Evolutionary conservation across 805 yeast genomes (phyloP).

Genomic region (Cyberlindnera maritima): DNA sequence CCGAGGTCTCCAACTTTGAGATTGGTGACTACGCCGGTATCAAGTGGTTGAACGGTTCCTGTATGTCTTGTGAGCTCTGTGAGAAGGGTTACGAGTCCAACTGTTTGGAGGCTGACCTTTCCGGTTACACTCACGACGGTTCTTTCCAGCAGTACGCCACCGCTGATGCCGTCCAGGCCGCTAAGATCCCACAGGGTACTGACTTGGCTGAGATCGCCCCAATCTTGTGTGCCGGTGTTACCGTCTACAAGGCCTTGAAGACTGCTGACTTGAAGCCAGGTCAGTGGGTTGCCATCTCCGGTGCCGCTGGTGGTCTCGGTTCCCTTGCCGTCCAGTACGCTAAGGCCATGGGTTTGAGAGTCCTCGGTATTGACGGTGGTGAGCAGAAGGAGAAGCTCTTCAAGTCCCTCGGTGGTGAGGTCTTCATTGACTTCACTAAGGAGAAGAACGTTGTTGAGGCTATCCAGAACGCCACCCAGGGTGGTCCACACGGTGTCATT

Average conservation of each 20-base stretch:
- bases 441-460: constrained; percentile 54
- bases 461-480: constrained; percentile 55
- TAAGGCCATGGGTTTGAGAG: constrained; percentile 72
- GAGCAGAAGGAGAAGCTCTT: constrained; percentile 55
- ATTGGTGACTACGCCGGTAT: constrained; percentile 81
- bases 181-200: constrained; percentile 67
- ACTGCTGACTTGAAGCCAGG: constrained; percentile 69
- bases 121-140: constrained; percentile 90
- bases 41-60: constrained; percentile 81
- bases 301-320: constrained; percentile 82
- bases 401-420: constrained; percentile 64
- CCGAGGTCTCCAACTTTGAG: constrained; percentile 64
- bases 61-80: constrained; percentile 77
- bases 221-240: constrained; percentile 86
- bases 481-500: constrained; percentile 76
- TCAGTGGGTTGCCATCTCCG: constrained; percentile 73
- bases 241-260: constrained; percentile 87
- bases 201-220: constrained; percentile 80
- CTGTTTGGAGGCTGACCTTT: constrained; percentile 67
- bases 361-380: constrained; percentile 71
- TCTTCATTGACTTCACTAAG: constrained; percentile 56
- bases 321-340: constrained; percentile 74
- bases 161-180: constrained; percentile 86
- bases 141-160: constrained; percentile 90
- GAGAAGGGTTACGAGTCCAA: constrained; percentile 63